phyloP scores from a whole-genome alignment of 768 basidiomycete species.

The Pholiota microspora region DNA sequence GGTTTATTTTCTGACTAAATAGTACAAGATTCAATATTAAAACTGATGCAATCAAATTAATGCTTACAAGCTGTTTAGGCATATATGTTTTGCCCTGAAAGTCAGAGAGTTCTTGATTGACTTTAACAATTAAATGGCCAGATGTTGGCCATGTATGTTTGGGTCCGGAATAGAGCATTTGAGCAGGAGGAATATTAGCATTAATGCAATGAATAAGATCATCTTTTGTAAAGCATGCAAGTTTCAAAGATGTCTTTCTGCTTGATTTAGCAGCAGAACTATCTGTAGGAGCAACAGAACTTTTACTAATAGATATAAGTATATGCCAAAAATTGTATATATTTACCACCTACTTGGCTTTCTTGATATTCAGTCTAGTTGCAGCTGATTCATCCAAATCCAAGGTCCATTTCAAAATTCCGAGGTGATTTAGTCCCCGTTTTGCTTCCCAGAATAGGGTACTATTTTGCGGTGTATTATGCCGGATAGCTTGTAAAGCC shows the following conservation, averaged over 20 bases:
- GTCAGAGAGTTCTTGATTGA: conserved; percentile 1
- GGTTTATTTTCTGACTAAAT: no score
- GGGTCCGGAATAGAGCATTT: background rate
- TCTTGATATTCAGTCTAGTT: conserved; percentile 29
- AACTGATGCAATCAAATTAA: background rate
- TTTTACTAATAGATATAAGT: background rate
- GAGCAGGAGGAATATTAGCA: background rate
- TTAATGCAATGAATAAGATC: conserved; percentile 18
- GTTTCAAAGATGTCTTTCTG: conserved; percentile 28
- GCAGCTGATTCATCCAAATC: conserved; percentile 34
- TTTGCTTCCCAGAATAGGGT: conserved; percentile 34
- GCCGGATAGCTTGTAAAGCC: background rate
- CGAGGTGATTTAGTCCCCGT: conserved; percentile 28
- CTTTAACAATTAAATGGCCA: conserved; percentile 3
- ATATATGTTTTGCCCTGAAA: conserved; percentile 1
- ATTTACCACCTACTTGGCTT: conserved; percentile 12
- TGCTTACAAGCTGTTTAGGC: conserved; percentile 5
- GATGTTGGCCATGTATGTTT: background rate
- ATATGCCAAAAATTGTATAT: background rate
- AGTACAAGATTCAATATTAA: no score
- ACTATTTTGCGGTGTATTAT: background rate
- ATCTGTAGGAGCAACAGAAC: background rate
- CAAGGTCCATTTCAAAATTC: conserved; percentile 33
- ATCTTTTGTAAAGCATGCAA: conserved; percentile 32
- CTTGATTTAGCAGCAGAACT: background rate